These are phyloP conservation scores for Kodamaea suecica DNA, from an alignment of 1,139 yeast genomes.

Conservation along the genomic window DNA sequence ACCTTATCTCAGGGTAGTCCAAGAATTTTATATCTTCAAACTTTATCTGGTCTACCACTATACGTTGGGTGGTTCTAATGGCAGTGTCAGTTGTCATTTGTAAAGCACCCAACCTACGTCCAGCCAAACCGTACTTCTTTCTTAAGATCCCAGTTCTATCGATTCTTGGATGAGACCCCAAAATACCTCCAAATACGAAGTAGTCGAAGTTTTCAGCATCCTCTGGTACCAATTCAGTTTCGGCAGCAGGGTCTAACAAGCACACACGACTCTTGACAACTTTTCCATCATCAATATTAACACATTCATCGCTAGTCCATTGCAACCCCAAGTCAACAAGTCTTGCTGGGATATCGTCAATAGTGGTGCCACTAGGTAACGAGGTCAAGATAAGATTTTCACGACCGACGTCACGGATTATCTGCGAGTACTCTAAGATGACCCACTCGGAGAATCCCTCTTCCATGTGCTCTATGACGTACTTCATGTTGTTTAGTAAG, in stretches of 20 bases:
- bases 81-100: conserved; percentile 99
- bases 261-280: conserved; percentile 60
- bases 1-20: conserved; percentile 92
- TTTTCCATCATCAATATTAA: conserved; percentile 40
- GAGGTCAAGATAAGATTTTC: conserved; percentile 77
- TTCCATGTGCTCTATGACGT: conserved; percentile 96
- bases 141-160: conserved; percentile 91
- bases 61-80: conserved; percentile 80
- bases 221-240: conserved; percentile 63
- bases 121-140: conserved; percentile 72
- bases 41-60: conserved; percentile 52
- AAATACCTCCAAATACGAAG: conserved; percentile 92
- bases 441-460: conserved; percentile 98
- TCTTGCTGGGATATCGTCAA: conserved; percentile 60
- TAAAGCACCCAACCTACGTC: conserved; percentile 78
- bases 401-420: conserved; percentile 76
- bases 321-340: conserved; percentile 64
- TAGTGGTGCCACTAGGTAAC: conserved; percentile 61
- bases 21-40: conserved; percentile 77
- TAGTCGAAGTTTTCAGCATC: conserved; percentile 70
- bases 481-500: conserved; percentile 75
- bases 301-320: conserved; percentile 79
- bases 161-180: conserved; percentile 95
- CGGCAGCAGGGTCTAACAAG: conserved; percentile 85
- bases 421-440: conserved; percentile 76